Conservation (phyloP, 768 basidiomycete genomes). For the Cystobasidium ongulense region DNA sequence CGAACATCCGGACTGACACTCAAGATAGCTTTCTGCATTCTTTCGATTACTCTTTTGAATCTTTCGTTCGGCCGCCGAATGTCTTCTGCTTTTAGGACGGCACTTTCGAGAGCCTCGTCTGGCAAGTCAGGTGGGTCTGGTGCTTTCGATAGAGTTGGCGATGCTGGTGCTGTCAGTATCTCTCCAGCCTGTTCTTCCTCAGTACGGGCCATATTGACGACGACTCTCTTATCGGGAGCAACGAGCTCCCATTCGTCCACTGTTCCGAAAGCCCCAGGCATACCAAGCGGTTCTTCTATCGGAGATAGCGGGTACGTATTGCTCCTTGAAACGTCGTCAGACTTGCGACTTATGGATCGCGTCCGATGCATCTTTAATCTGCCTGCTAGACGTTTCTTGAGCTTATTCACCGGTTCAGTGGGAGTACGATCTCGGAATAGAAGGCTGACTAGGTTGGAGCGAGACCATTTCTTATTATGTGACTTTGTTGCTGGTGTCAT, state of each 20-base stretch:
- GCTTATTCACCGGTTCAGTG: not conserved
- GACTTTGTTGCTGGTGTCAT: not conserved
- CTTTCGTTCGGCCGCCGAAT: constrained; percentile 18
- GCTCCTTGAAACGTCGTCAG: not conserved
- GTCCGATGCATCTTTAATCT: not conserved
- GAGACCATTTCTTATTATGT: not conserved
- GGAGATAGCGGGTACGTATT: not conserved
- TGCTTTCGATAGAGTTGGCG: not conserved
- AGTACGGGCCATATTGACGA: not conserved
- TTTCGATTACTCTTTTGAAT: constrained; percentile 36
- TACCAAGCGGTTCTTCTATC: not conserved
- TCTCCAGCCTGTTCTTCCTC: not conserved
- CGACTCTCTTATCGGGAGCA: not conserved
- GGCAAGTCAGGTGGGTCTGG: not conserved
- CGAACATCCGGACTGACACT: constrained; percentile 32
- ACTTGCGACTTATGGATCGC: not conserved
- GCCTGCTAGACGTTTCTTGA: not conserved
- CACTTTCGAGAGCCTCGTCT: not conserved
- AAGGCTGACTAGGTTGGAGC: not conserved
- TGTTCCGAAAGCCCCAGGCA: not conserved
- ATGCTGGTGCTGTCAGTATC: not conserved
- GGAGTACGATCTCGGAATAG: not conserved
- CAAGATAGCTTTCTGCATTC: constrained; percentile 30
- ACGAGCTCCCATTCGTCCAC: not conserved
- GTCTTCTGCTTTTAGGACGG: not conserved